Evolutionary conservation across 1,284 basidiomycete genomes (phyloP), one percentile per base, ranked within the genome.

Genomic region (Bondarzewia mesenterica): DNA sequence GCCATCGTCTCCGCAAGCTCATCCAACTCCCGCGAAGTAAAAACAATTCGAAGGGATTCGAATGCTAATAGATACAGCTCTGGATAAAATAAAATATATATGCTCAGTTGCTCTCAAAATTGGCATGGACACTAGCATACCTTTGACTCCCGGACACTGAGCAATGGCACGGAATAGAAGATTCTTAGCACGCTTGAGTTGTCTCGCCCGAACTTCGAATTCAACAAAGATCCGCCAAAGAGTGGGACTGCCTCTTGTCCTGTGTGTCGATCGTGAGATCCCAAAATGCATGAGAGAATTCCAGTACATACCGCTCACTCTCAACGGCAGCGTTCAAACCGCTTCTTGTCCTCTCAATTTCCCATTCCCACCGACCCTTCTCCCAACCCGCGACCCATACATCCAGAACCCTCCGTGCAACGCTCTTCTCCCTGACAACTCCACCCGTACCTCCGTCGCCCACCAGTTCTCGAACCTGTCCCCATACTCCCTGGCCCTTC

Each of bases 51-150:
- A 37, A 96, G 67, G 0, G 79, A 73, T 4, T 81, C 78, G 66
- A 95, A 96, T 4, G 92, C 89, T 18, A 93, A 60, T 48, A 97
- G 70, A 72, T 95, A 94, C 44, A 96, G 66, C 35, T 85, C 93
- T 95, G 63, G 49, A 22, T 45, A 1, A 12, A 6, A 29, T 16
- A 22, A 14, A 46, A 46, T 43, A 45, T 45, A 46, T 55, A 27
- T 55, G 46, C 29, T 7, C n/a, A 12, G 12, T n/a, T 32, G n/a
- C 29, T 32, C 29, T n/a, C n/a, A 7, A 12, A 12, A 12, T 44
- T 50, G 43, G 52, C 15, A 35, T n/a, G 32, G 23, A 15, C 22
- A 2, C 26, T 15, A 32, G 56, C 63, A 38, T 50, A 88, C 90
- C 86, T 75, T 93, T 93, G 14, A 72, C 72, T 50, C 89, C 69